Conservation (phyloP, 1,284 basidiomycete species). For the Melampsora americana region DNA sequence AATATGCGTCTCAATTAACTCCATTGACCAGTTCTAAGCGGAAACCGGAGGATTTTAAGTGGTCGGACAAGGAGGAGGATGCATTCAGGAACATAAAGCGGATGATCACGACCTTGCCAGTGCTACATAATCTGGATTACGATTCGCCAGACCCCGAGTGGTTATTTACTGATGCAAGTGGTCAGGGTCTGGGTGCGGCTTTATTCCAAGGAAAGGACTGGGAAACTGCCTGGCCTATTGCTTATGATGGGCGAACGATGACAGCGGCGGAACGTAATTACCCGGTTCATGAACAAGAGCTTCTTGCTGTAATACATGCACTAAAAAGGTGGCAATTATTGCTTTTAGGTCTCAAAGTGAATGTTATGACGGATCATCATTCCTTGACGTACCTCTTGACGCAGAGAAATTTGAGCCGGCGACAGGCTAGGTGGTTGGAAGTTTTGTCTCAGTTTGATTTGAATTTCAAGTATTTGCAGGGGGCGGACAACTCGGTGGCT, state of each 20-base stretch:
- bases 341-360: background rate
- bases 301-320: background rate
- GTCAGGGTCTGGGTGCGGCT: slow-evolving; percentile 3
- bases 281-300: slow-evolving; percentile 1
- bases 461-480: background rate
- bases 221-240: background rate
- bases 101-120: slow-evolving; percentile 37
- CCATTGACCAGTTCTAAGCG: background rate
- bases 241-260: background rate
- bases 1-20: background rate
- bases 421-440: background rate
- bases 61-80: background rate
- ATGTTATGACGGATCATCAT: background rate
- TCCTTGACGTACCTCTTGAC: slow-evolving; percentile 3
- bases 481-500: background rate
- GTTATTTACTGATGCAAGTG: background rate
- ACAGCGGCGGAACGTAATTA: no score
- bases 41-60: background rate
- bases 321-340: background rate
- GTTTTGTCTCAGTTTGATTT: background rate
- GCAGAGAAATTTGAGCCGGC: background rate
- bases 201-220: background rate
- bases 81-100: background rate
- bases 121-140: background rate
- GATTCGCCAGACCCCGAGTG: background rate